phyloP scores from a whole-genome alignment of 202 grass and related monocot genomes.

The Bolboschoenoplectus hybrid region DNA sequence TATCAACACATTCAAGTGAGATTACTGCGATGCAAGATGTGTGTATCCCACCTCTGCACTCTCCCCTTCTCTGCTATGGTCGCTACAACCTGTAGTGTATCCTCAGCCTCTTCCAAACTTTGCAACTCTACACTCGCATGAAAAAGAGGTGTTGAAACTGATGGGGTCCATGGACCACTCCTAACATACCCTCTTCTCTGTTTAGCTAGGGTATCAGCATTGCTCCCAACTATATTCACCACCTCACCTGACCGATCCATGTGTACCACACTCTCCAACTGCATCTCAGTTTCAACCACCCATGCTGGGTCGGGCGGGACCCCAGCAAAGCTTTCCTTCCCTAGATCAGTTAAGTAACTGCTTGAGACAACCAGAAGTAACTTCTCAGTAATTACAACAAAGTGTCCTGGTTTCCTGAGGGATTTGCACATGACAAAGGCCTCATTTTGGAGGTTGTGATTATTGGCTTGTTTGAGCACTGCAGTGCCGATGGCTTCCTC shows the following conservation, averaged over 20 bases:
- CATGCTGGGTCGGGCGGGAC: conserved; percentile 77
- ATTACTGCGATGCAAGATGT: conserved; percentile 70
- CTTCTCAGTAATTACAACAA: conserved; percentile 73
- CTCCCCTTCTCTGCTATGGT: conserved; percentile 60
- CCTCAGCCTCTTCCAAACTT: conserved; percentile 48
- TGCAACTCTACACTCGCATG: conserved; percentile 49
- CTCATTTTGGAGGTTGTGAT: conserved; percentile 70
- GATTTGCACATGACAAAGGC: conserved; percentile 86
- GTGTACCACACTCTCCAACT: conserved; percentile 79
- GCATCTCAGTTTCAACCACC: conserved; percentile 78
- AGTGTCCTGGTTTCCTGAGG: conserved; percentile 60
- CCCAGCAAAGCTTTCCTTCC: conserved; percentile 60
- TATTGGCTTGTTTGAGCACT: conserved; percentile 66
- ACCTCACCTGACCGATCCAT: conserved; percentile 75
- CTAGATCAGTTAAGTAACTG: conserved; percentile 61
- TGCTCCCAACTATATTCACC: conserved; percentile 92
- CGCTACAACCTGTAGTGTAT: conserved; percentile 52
- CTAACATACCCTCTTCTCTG: conserved; percentile 51
- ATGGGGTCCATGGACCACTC: conserved; percentile 23
- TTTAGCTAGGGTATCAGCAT: conserved; percentile 61
- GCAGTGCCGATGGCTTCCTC: conserved; percentile 79
- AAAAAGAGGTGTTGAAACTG: conserved; percentile 31
- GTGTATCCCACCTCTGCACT: conserved; percentile 58
- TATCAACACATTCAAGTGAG: conserved; percentile 43
- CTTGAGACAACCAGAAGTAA: conserved; percentile 64